Percentiles rank a stretch among this genome's conserved stretches.
Evolutionary conservation across 2,329 filamentous ascomycete genomes (phyloP).

Genomic region (Fusarium nygamai): DNA sequence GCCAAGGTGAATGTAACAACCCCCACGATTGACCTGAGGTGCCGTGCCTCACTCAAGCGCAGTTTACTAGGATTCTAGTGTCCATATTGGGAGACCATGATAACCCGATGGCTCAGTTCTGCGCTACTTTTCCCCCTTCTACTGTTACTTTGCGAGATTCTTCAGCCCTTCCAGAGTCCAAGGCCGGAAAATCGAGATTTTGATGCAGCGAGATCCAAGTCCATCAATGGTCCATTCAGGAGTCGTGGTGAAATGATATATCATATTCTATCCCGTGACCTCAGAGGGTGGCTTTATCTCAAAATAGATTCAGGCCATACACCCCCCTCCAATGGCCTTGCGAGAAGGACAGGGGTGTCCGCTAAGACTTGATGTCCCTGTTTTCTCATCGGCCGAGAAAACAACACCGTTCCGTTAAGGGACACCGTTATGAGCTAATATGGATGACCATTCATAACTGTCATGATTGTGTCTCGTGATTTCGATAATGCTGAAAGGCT

Average conservation of each 20-base stretch:
- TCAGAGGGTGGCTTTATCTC: constrained; percentile 34
- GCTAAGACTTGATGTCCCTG: constrained; percentile 26
- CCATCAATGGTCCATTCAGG: constrained; percentile 35
- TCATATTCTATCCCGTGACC: constrained; percentile 30
- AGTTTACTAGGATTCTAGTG: constrained; percentile 11
- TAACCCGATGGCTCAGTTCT: constrained; percentile 1
- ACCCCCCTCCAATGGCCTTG: background rate
- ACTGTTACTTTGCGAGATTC: constrained; percentile 9
- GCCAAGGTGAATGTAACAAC: constrained; percentile 3
- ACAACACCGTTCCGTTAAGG: constrained; percentile 41
- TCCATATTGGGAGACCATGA: constrained; percentile 1
- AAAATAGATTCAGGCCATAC: constrained; percentile 14
- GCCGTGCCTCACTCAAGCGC: constrained; percentile 22
- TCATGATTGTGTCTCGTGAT: constrained; percentile 34
- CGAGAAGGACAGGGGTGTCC: constrained; percentile 12
- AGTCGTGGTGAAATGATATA: constrained; percentile 29
- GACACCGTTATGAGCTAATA: constrained; percentile 34
- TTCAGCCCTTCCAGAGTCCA: constrained; percentile 9
- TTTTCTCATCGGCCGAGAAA: constrained; percentile 44
- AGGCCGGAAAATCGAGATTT: constrained; percentile 39
- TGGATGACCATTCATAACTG: constrained; percentile 27
- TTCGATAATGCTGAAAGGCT: constrained; percentile 31
- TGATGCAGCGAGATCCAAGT: constrained; percentile 37
- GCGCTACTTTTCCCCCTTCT: constrained; percentile 1
- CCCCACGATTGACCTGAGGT: constrained; percentile 21